Base-by-base conservation (phyloP, 352 stramenopile species). In the Phytophthora pisi region DNA sequence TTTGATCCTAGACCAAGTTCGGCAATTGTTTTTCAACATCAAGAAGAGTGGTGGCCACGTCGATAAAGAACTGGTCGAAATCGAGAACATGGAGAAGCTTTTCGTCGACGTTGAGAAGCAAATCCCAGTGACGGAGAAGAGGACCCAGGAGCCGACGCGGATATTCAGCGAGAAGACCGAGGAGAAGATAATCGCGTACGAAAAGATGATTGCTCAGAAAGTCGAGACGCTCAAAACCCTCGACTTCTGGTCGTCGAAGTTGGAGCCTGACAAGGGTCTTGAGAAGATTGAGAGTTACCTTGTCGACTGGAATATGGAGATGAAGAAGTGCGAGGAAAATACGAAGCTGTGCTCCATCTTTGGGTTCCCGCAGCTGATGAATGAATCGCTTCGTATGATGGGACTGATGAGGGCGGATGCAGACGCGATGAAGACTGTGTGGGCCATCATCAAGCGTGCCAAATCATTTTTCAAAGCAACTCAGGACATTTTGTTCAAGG, bases 341-440 rank as follows among this genome's bases (percentile, higher is more conserved):
- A 88, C 82, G 5, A 85, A 97, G 51, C 55, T 99, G 20, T 98
- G 94, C 71, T 79, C 77, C 15, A 96, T 98, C 31, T 99, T 99
- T 73, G 95, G 97, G 2, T 98, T 98, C 60, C 92, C 96, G 8
- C 91, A 97, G 46, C 77, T 97, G 13, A 98, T 98, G 75, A 91
- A 98, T 69, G 81, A 93, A 56, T 93, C 92, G 9, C 68, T 90
- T 28, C 71, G 81, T 16, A 94, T 98, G 74, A 92, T 98, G 76
- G 84, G 86, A 4, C 69, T 93, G 11, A 98, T 99, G 86, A 83
- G 81, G 20, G 74, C 74, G 11, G 86, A 94, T 60, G 82, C 83
- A 10, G 88, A 94, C 61, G 83, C 76, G n/a, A 75, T 86, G 49
- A 94, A 94, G 59, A 88, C 67, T 2, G 83, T 95, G 0, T 95